Percentiles rank a stretch among this genome's conserved stretches.
Conservation (phyloP, 495 filamentous ascomycete species). For the Penicillium herquei region DNA sequence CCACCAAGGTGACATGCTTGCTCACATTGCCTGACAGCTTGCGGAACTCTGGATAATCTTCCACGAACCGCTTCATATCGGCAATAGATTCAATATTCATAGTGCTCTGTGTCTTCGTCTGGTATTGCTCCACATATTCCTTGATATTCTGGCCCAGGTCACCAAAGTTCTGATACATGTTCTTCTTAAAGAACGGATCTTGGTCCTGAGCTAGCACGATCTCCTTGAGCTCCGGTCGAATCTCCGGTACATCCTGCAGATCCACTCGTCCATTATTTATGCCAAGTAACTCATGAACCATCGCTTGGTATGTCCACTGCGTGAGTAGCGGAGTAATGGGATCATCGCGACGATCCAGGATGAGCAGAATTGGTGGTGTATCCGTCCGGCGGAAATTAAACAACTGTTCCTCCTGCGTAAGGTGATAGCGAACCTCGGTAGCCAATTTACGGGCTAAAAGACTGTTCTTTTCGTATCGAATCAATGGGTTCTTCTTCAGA, state of each 20-base stretch:
- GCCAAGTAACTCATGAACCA: constrained; percentile 95
- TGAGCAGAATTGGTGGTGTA: constrained; percentile 87
- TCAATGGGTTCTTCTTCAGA: constrained; percentile 93
- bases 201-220: constrained; percentile 96
- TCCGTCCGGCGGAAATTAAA: constrained; percentile 97
- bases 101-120: constrained; percentile 87
- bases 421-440: constrained; percentile 84
- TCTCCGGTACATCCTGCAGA: constrained; percentile 80
- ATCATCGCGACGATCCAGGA: constrained; percentile 90
- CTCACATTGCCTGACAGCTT: constrained; percentile 96
- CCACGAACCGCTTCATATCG: constrained; percentile 99
- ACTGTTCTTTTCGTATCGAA: constrained; percentile 93
- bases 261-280: constrained; percentile 92
- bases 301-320: constrained; percentile 99
- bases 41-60: constrained; percentile 96
- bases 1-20: constrained; percentile 95
- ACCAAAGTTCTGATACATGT: constrained; percentile 99
- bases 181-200: constrained; percentile 99
- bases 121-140: constrained; percentile 97
- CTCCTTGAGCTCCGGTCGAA: constrained; percentile 88
- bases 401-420: constrained; percentile 93
- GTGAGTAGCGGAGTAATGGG: constrained; percentile 93
- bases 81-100: constrained; percentile 94
- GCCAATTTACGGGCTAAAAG: constrained; percentile 87
- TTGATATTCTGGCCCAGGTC: constrained; percentile 97